Evolutionary conservation across 2,329 filamentous ascomycete genomes (phyloP), one percentile per base, ranked within the genome.

Genomic region (Colletotrichum gloeosporioides): DNA sequence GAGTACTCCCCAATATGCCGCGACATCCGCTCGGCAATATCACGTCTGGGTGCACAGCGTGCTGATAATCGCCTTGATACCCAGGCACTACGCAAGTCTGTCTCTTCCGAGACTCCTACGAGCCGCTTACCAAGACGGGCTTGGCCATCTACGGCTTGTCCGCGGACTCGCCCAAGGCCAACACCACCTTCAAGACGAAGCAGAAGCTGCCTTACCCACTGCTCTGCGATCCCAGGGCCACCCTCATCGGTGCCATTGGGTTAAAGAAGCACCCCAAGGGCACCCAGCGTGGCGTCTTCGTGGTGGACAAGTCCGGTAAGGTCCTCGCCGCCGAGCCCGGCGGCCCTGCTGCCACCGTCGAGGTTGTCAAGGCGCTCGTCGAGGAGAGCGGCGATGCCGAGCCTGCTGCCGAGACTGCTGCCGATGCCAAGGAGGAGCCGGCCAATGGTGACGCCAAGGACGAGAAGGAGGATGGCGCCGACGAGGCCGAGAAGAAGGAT

Each of bases 21-120:
- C 7, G 16, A 27, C 55, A 27, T 27, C 13, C 53, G 15, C 57
- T 57, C n/a, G 68, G 59, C 34, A 53, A 34, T 65, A 22, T 15
- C 32, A 31, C n/a, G 31, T 49, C 15, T 12, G 10, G n/a, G 2
- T 36, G 13, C 36, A 27, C 25, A 44, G 16, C 36, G 6, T 64
- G 67, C 75, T 77, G 27, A 77, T 36, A 36, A 53, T 12, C 15
- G 72, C 27, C 44, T 4, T 31, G 53, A 68, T 67, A 63, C 32
- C 77, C 77, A 98, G 96, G 96, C 90, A 99, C 96, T 73, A 97
- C 90, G 75, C 97, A 99, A 90, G 97, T 91, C 78, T 98, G 96
- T 87, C 89, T 96, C 80, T 99, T 99, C 90, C 94, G 97, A 82
- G 96, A 99, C 89, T 90, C 92, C 29, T 95, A 98, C 87, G 87